Evolutionary conservation across 768 basidiomycete species (phyloP).

Genomic region (Boletus speciosus): DNA sequence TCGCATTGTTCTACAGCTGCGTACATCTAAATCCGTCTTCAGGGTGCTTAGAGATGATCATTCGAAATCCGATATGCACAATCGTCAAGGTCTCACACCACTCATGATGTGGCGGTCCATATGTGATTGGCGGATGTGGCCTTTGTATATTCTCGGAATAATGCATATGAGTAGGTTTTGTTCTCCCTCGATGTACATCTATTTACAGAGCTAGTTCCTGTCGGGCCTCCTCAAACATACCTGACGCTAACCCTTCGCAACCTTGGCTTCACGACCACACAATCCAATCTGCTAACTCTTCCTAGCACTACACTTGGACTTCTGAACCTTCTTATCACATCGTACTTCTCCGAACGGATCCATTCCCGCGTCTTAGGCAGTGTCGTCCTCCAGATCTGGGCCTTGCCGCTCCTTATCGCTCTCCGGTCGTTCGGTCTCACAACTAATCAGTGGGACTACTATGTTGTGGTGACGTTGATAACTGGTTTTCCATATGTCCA

Average conservation of each 20-base stretch:
- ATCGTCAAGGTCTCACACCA: conserved; percentile 53
- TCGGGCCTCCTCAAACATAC: conserved; percentile 57
- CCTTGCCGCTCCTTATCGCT: conserved; percentile 55
- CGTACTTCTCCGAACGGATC: conserved; percentile 52
- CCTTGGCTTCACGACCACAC: conserved; percentile 60
- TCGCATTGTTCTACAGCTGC: not conserved
- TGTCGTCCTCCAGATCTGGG: conserved; percentile 57
- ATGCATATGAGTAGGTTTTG: conserved; percentile 44
- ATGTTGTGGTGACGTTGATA: conserved; percentile 49
- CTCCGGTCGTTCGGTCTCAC: conserved; percentile 47
- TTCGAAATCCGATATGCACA: conserved; percentile 59
- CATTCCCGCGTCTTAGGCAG: conserved; percentile 55
- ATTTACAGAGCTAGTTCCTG: conserved; percentile 42
- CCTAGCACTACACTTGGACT: conserved; percentile 56
- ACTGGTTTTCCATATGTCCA: conserved; percentile 49
- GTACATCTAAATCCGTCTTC: not conserved
- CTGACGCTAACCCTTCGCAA: conserved; percentile 60
- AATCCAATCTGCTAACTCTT: conserved; percentile 60
- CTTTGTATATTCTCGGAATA: conserved; percentile 47
- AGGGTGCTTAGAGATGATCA: conserved; percentile 58
- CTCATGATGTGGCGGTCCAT: conserved; percentile 49
- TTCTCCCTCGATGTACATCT: not conserved
- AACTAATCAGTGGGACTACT: conserved; percentile 57
- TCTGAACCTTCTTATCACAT: conserved; percentile 43
- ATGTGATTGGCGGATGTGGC: conserved; percentile 63